Conservation (phyloP, 2,329 filamentous ascomycete species). For the Nemania sp. region DNA sequence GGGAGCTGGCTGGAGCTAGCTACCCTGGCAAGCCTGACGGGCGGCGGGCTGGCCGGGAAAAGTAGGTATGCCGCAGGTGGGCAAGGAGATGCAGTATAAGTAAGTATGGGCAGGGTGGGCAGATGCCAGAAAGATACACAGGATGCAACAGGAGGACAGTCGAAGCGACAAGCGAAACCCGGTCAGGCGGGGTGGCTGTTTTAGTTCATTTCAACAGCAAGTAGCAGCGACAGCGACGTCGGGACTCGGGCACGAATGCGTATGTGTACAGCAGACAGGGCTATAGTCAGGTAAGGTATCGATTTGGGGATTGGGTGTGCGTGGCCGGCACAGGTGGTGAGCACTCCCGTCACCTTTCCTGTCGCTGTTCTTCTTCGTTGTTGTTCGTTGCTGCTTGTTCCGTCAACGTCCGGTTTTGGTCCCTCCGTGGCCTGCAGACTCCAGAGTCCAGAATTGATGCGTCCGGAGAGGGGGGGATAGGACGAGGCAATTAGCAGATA, state of each 20-base stretch:
- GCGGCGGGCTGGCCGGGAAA: conserved; percentile 12
- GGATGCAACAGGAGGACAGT: conserved; percentile 6
- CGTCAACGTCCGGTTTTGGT: not conserved
- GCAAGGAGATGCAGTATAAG: conserved; percentile 11
- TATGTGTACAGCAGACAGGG: conserved; percentile 2
- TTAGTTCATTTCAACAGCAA: conserved; percentile 30
- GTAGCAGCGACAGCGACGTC: conserved; percentile 14
- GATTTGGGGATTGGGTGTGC: conserved; percentile 22
- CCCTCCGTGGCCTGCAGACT: not conserved
- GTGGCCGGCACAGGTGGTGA: conserved; percentile 18
- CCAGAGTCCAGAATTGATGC: not conserved
- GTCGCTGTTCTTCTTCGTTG: not conserved
- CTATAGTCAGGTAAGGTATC: conserved; percentile 19
- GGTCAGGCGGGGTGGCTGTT: conserved; percentile 25
- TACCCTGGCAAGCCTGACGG: conserved; percentile 20
- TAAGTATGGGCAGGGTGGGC: not conserved
- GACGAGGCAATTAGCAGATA: not conserved
- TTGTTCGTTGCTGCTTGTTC: not conserved
- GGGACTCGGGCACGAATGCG: conserved; percentile 27
- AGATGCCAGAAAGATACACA: not conserved
- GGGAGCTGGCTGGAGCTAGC: conserved; percentile 19
- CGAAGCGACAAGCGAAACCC: conserved; percentile 13
- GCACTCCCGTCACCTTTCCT: conserved; percentile 16
- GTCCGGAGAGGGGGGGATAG: not conserved
- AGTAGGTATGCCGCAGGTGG: conserved; percentile 8